Evolutionary conservation across 768 basidiomycete genomes (phyloP), one percentile per base, ranked within the genome.

Genomic region (Stropharia rugosoannulata): DNA sequence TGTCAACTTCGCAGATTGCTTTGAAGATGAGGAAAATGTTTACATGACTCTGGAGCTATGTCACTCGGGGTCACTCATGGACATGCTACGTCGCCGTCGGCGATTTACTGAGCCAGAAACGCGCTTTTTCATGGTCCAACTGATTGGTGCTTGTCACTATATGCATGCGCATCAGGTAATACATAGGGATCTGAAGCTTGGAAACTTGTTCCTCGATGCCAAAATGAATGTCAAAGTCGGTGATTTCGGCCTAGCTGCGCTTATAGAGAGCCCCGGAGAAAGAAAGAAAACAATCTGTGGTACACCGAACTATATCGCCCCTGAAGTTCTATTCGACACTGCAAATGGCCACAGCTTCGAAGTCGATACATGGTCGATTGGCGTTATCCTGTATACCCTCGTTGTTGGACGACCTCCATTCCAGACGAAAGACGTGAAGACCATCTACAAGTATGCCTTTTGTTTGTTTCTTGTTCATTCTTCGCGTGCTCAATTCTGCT

Each of bases 241-340:
- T 18, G 96, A 99, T 74, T 97, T 99, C 73, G 96, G 96, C 9
- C 79, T 99, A 18, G 96, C 97, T 0, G 97, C 96, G 1, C 81
- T 99, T 46, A 96, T 98, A 46, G 95, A 98, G 75, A 95, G 85
- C 67, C 92, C 91, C 10, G 96, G 96, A 0, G 96, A 98, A 71
- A 77, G 96, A 66, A 97, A 98, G 81, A 98, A 98, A 84, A 99
- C 96, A 0, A 97, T 98, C 45, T 98, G 97, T 62, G 96, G 96
- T 1, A 99, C 96, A 0, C 97, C 96, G 1, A 98, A 99, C 68
- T 98, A 99, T 68, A 98, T 99, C 59, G 96, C 97, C 0, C 97
- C 97, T 0, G 96, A 98, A 68, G 95, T 98, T 19, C 75, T 99
- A 61, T 97, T 96, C 68, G 95, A 98, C 68, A 93, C 90, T 22